Evolutionary conservation across 1,139 yeast genomes (phyloP), one percentile per base, ranked within the genome.

Genomic region (Debaryomycetaceae sp.): DNA sequence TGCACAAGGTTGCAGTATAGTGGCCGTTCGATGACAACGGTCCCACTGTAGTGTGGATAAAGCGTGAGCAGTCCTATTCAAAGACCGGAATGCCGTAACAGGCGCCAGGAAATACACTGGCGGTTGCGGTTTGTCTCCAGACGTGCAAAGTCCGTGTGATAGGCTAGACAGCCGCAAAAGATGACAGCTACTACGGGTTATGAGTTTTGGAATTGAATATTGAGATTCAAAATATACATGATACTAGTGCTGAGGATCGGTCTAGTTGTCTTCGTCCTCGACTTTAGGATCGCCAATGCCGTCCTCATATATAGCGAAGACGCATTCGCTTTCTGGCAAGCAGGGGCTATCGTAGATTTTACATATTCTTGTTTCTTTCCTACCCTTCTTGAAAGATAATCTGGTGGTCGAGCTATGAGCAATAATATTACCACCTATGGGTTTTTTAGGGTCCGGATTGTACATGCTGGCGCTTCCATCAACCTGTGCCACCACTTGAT

Each of bases 371-470:
- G 88, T 93, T 56, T 90, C 96, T 20, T 85, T 97, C 54, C 87
- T 80, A 39, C 97, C 97, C 70, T 93, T 93, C 60, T 85, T 85
- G 63, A 93, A 83, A 41, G 89, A 86, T 49, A 93, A 76, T 56
- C 98, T 78, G 1, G 99, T 93, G 7, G 98, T 93, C 4, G 97
- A 89, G 22, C 96, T 84, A 63, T 95, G 99, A 1, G 99, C 99
- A 66, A 95, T 85, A 56, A 95, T 93, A 59, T 95, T 93, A 57
- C 99, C 99, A 47, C 99, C 99, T 56, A 95, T 93, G 8, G 99
- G 99, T 64, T 95, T 95, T 66, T 95, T 95, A n/a, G 99, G 98
- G 62, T 93, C 99, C 0, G 97, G 95, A 56, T 90, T 89, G 65
- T 84, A 91, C 78, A 84, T 77, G 6, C 80, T 79, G 50, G 86